A percentile compares a stretch with the other conserved stretches of the same genome.
phyloP scores from a whole-genome alignment of 768 basidiomycete species.

The Candolleomyces eurysporus region DNA sequence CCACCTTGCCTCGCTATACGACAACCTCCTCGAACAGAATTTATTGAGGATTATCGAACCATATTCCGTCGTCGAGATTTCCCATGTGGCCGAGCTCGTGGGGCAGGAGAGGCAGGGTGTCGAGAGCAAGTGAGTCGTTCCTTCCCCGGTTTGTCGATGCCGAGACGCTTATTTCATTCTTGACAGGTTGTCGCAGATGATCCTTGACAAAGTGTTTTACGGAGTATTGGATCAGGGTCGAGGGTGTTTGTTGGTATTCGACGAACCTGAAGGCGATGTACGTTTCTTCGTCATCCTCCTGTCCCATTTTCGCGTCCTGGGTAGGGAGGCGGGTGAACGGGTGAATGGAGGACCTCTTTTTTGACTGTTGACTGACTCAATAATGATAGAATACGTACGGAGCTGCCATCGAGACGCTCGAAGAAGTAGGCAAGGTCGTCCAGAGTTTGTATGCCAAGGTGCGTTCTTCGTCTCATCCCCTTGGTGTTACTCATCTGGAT shows the following conservation, averaged over 20 bases:
- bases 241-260: slow-evolving; percentile 89
- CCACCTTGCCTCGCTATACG: slow-evolving; percentile 91
- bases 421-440: slow-evolving; percentile 92
- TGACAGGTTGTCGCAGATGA: slow-evolving; percentile 92
- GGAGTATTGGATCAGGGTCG: slow-evolving; percentile 97
- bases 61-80: slow-evolving; percentile 89
- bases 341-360: not conserved
- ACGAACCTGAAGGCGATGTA: slow-evolving; percentile 82
- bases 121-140: slow-evolving; percentile 77
- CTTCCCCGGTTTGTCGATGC: not conserved
- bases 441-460: slow-evolving; percentile 88
- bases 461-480: not conserved
- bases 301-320: not conserved
- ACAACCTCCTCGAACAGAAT: slow-evolving; percentile 95
- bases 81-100: slow-evolving; percentile 83
- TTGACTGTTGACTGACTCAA: too few relatives aligned
- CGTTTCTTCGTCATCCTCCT: slow-evolving; percentile 5
- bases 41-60: slow-evolving; percentile 94
- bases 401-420: slow-evolving; percentile 85
- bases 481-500: not conserved
- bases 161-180: not conserved
- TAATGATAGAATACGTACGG: slow-evolving; percentile 87
- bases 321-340: too few relatives aligned
- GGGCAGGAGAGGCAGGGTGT: slow-evolving; percentile 87
- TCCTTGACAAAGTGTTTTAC: slow-evolving; percentile 89